These are phyloP conservation scores for Aspergillus sp. DNA, from an alignment of 2,329 filamentous ascomycete genomes.

Conservation along the genomic window DNA sequence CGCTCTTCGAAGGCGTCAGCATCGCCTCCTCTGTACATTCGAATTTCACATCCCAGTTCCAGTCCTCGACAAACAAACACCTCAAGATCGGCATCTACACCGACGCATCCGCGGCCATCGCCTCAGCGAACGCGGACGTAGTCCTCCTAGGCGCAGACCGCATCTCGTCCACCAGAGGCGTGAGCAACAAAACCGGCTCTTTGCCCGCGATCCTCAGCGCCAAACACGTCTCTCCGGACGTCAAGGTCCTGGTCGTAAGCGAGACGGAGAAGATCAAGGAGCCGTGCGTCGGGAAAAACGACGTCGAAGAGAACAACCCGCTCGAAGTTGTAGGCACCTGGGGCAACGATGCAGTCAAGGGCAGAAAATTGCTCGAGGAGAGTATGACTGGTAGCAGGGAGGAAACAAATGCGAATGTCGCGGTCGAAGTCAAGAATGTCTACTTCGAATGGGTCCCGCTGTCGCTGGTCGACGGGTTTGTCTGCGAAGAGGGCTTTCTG, in stretches of 20 bases:
- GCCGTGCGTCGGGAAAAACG: slow-evolving; percentile 39
- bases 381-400: slow-evolving; percentile 4
- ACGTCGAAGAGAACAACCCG: slow-evolving; percentile 45
- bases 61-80: slow-evolving; percentile 9
- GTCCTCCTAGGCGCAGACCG: slow-evolving; percentile 57
- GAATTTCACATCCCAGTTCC: slow-evolving; percentile 13
- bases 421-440: slow-evolving; percentile 34
- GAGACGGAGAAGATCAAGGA: slow-evolving; percentile 54
- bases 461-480: slow-evolving; percentile 43
- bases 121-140: slow-evolving; percentile 44
- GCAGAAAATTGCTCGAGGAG: slow-evolving; percentile 12
- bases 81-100: slow-evolving; percentile 45
- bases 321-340: slow-evolving; percentile 44
- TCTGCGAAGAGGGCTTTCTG: slow-evolving; percentile 45
- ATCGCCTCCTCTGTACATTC: slow-evolving; percentile 38
- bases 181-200: slow-evolving; percentile 60
- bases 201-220: slow-evolving; percentile 50
- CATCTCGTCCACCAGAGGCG: slow-evolving; percentile 48
- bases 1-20: slow-evolving; percentile 55
- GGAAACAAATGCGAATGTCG: slow-evolving; percentile 8
- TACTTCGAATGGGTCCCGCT: slow-evolving; percentile 54
- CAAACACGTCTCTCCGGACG: slow-evolving; percentile 38
- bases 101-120: slow-evolving; percentile 51
- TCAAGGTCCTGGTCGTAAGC: slow-evolving; percentile 47
- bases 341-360: slow-evolving; percentile 22